phyloP scores from a whole-genome alignment of 176 grass and related monocot genomes.

The Elymus sibiricus region DNA sequence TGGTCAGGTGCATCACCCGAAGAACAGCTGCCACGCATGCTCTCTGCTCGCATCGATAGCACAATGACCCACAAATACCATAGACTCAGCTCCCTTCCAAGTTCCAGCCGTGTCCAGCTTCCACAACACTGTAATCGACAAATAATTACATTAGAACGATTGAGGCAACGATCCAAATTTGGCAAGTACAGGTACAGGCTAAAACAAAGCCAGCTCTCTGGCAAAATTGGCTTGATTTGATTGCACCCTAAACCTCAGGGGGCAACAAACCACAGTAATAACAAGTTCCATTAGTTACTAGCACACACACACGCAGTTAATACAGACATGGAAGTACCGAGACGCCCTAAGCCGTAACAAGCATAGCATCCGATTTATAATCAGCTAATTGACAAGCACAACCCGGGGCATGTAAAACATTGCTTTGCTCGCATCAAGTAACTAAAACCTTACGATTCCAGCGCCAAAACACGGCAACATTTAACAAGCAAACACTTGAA shows the following conservation, averaged over 20 bases:
- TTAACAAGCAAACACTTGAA: not conserved
- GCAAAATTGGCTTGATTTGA: slow-evolving; percentile 12
- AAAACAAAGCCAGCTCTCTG: not conserved
- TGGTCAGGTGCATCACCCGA: slow-evolving; percentile 96
- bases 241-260: slow-evolving; percentile 16
- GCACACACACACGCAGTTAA: not conserved
- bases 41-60: slow-evolving; percentile 77
- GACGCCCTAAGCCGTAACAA: not conserved
- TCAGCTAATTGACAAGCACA: not conserved
- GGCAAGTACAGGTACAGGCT: not conserved
- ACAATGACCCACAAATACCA: slow-evolving; percentile 56
- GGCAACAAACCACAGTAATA: not conserved
- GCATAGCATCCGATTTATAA: slow-evolving; percentile 2
- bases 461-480: not conserved
- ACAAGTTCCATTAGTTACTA: not conserved
- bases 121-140: slow-evolving; percentile 36
- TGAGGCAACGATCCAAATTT: slow-evolving; percentile 11
- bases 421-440: slow-evolving; percentile 18
- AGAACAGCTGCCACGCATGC: slow-evolving; percentile 90
- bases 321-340: not conserved
- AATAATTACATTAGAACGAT: not conserved
- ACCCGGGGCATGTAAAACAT: slow-evolving; percentile 6
- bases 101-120: slow-evolving; percentile 23
- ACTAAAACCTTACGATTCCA: slow-evolving; percentile 14
- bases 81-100: slow-evolving; percentile 30